Evolutionary conservation across 176 grass and related monocot species (phyloP).

Genomic region (Thinopyrum elongatum): DNA sequence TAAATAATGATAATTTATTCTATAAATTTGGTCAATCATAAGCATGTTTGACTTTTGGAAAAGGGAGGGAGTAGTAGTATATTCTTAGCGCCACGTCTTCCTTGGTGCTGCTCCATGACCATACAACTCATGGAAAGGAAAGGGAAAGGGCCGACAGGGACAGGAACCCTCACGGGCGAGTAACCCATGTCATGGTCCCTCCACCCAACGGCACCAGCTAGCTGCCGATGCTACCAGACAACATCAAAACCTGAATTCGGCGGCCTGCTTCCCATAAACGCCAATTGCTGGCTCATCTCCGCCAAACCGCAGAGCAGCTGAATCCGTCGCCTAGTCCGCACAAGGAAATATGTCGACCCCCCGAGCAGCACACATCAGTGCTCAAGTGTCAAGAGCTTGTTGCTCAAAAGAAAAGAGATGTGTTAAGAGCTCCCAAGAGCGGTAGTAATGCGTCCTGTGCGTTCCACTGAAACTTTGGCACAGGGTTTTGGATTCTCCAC

Average conservation of each 20-base stretch:
- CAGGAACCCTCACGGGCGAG: constrained; percentile 12
- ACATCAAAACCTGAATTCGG: not conserved
- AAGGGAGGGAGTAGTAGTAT: too few relatives aligned
- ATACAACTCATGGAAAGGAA: too few relatives aligned
- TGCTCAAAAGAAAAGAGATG: not conserved
- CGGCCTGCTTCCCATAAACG: constrained; percentile 13
- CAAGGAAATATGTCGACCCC: not conserved
- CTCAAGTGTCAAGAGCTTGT: not conserved
- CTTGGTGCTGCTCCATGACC: too few relatives aligned
- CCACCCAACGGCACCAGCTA: constrained; percentile 22
- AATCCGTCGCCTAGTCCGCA: not conserved
- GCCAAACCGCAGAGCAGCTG: not conserved
- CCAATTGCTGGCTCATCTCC: not conserved
- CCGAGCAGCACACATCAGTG: too few relatives aligned
- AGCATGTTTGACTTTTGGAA: too few relatives aligned
- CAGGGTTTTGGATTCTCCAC: too few relatives aligned
- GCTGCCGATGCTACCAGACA: too few relatives aligned
- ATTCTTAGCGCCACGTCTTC: too few relatives aligned
- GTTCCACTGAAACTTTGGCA: not conserved
- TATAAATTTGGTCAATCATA: too few relatives aligned
- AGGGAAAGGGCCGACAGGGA: not conserved
- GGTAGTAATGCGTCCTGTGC: not conserved
- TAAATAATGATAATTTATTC: too few relatives aligned
- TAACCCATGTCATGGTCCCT: constrained; percentile 6
- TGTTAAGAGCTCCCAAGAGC: too few relatives aligned